These are phyloP conservation scores for Didymella pinodella DNA, from an alignment of 2,329 filamentous ascomycete species.

Conservation along the genomic window DNA sequence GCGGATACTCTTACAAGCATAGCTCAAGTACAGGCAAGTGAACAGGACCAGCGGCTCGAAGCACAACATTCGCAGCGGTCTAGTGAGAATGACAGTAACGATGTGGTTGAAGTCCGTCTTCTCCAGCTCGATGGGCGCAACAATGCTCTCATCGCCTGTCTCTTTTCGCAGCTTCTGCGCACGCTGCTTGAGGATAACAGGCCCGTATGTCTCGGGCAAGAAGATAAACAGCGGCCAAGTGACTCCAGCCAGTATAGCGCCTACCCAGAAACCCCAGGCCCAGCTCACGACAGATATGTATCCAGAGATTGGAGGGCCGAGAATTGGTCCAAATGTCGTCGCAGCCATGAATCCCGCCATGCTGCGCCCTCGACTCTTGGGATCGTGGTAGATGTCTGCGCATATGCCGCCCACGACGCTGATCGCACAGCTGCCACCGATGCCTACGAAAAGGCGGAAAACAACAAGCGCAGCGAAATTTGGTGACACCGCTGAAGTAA, in stretches of 20 bases:
- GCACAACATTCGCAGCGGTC: conserved; percentile 76
- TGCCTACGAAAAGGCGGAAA: conserved; percentile 55
- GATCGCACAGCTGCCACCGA: conserved; percentile 60
- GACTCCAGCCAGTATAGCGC: conserved; percentile 70
- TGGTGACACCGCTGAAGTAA: conserved; percentile 55
- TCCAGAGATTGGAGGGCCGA: conserved; percentile 71
- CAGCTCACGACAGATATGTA: conserved; percentile 69
- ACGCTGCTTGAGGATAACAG: conserved; percentile 57
- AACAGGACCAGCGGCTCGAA: conserved; percentile 77
- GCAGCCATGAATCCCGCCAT: conserved; percentile 57
- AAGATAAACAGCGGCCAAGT: conserved; percentile 68
- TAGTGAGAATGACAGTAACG: conserved; percentile 72
- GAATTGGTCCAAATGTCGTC: conserved; percentile 71
- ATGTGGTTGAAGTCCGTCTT: conserved; percentile 65
- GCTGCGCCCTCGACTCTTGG: conserved; percentile 48
- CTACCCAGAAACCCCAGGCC: conserved; percentile 77
- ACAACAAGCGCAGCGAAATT: conserved; percentile 55
- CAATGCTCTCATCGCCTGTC: conserved; percentile 61
- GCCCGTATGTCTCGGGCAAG: conserved; percentile 63
- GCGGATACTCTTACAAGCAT: conserved; percentile 59
- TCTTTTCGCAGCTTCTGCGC: conserved; percentile 66
- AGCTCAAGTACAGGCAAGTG: conserved; percentile 73
- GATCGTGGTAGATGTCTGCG: conserved; percentile 70
- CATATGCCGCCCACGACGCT: conserved; percentile 68
- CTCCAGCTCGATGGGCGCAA: conserved; percentile 71